Conservation (phyloP, 2,329 filamentous ascomycete species). For the Aspergillus caelatus region DNA sequence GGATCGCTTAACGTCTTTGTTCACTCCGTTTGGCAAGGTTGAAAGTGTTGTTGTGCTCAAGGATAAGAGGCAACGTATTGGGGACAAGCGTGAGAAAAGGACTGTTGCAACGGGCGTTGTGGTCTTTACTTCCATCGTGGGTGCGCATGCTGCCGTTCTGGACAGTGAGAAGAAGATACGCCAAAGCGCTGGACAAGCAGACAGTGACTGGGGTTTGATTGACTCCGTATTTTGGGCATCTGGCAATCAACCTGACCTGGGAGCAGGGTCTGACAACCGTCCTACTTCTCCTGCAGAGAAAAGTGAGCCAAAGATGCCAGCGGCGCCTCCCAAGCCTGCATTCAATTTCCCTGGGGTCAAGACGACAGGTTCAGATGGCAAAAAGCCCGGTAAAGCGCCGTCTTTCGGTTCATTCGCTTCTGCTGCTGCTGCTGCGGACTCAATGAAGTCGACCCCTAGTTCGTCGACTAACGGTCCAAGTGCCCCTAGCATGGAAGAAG, state of each 20-base stretch:
- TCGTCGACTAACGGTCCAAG: slow-evolving; percentile 29
- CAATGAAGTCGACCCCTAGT: slow-evolving; percentile 29
- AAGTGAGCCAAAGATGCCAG: slow-evolving; percentile 15
- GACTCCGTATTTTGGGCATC: slow-evolving; percentile 60
- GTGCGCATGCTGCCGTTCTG: slow-evolving; percentile 59
- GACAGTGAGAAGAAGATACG: slow-evolving; percentile 48
- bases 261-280: slow-evolving; percentile 11
- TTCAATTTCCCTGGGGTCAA: slow-evolving; percentile 42
- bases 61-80: slow-evolving; percentile 57
- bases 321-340: slow-evolving; percentile 23
- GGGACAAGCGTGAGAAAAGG: slow-evolving; percentile 55
- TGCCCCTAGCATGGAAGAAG: slow-evolving; percentile 47
- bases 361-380: slow-evolving; percentile 20
- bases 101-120: slow-evolving; percentile 57
- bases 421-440: slow-evolving; percentile 27
- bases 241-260: slow-evolving; percentile 55
- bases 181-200: slow-evolving; percentile 28
- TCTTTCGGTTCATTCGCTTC: slow-evolving; percentile 47
- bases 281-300: slow-evolving; percentile 18
- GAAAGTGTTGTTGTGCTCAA: slow-evolving; percentile 59
- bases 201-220: slow-evolving; percentile 51
- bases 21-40: slow-evolving; percentile 59
- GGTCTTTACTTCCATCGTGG: slow-evolving; percentile 60
- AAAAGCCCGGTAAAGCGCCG: slow-evolving; percentile 37
- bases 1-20: slow-evolving; percentile 50